Base-by-base conservation (phyloP, 148 eudicot species). In the Fagopyrum homotropicum region DNA sequence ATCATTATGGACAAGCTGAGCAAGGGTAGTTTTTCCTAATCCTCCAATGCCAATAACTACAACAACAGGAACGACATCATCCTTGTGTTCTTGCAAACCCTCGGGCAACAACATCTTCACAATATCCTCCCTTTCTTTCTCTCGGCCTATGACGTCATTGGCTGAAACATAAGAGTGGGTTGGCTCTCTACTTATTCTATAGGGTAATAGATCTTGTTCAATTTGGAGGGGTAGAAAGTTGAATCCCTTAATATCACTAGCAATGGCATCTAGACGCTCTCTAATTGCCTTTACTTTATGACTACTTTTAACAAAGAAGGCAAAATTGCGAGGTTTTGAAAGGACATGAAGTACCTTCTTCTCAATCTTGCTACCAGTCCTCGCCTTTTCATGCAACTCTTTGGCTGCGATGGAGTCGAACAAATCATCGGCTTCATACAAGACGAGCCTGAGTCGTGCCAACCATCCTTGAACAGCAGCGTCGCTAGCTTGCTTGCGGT, bases 1-100 rank as follows among this genome's bases (percentile, higher is more conserved):
- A 69, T 79, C 81, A 44, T 76, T 79, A 50, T 75, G 76, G 0
- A 73, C 64, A 19, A 82, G 45, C 19, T 64, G 35, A 26, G 69
- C 43, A 26, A 64, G 45, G 2, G 69, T 40, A 6, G 69, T 29
- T n/a, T 64, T 64, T 16, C 69, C 69, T 0, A 64, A 12, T 26
- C 69, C 69, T 7, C 69, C 69, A 26, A 64, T 64, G 2, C 69
- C 69, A 64, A 64, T 12, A 64, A 64, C 45, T 0, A 44, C 45
- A 26, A 26, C 4, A 4, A 64, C 69, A 8, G 43, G 29, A 26
- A 64, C 69, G 16, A 40, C 3, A 22, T 22, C 26, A 22, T 22
- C 26, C 2, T 22, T 26, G 2, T 29, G 40, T 40, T 26, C 12
- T 2, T 26, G 4, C 16, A 16, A 63, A 63, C 43, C 4, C 14